Evolutionary conservation across 129 eudicot genomes (phyloP), one percentile per base, ranked within the genome.

Genomic region (Erigeron canadensis): DNA sequence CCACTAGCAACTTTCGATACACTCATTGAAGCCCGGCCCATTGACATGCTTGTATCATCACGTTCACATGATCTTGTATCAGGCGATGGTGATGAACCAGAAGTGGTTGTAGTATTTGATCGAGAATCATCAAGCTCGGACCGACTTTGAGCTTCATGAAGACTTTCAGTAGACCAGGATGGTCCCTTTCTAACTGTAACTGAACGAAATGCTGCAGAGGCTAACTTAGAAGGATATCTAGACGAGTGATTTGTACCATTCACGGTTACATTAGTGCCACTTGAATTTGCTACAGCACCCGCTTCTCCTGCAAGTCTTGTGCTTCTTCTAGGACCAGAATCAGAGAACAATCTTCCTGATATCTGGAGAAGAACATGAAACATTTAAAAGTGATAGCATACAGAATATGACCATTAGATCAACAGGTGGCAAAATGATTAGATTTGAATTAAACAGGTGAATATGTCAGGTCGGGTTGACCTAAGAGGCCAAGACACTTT

Each of bases 271-370:
- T 70, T 19, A 8, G 86, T 60, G 18, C 81, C 73, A 75, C 70
- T 86, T 71, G 83, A 71, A 76, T 72, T 88, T 70, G 88, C 44
- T 76, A 54, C 38, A 17, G 77, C 57, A 37, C 81, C 88, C 19
- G 88, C 43, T 43, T 95, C 99, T 54, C 91, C 96, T 58, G 97
- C 90, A 88, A 86, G 99, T 64, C 99, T 82, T 41, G 87, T 84
- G 81, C 96, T 95, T 72, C 99, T 82, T 76, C 99, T 87, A 40
- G 96, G 91, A 53, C 94, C 91, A 39, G 97, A 95, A 88, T 95
- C 99, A 56, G 96, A 81, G 78, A 95, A 95, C 59, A 95, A 81
- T 78, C 96, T 95, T 76, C 96, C 99, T 56, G 99, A 95, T 75
- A 95, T 87, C 99, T 94, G 84, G 70, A 58, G 15, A 64, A 58